A percentile compares a stretch with the other conserved stretches of the same genome.
These are phyloP conservation scores for Leishmania guyanensis DNA, from an alignment of 208 protist genomes.

Conservation along the genomic window DNA sequence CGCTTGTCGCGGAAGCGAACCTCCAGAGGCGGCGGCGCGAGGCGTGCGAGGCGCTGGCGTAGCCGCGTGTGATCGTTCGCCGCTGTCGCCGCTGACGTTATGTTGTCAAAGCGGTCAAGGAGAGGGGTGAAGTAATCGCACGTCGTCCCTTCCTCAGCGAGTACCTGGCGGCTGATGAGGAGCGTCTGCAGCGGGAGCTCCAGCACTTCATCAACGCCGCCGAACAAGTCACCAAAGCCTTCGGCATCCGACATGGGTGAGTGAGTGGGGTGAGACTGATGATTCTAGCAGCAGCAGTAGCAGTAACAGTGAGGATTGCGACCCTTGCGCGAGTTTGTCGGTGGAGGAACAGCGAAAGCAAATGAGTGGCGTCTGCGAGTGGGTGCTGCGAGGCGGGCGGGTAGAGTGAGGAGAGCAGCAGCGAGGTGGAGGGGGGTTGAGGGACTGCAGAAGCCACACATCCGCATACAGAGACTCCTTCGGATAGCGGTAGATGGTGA, in stretches of 20 bases:
- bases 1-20: conserved; percentile 81
- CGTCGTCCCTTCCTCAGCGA: conserved; percentile 53
- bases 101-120: conserved; percentile 50
- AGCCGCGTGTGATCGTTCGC: conserved; percentile 4
- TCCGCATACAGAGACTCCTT: not conserved
- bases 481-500: not conserved
- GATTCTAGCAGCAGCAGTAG: not conserved
- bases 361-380: not conserved
- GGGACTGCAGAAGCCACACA: conserved; percentile 4
- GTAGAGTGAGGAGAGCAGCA: not conserved
- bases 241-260: conserved; percentile 44
- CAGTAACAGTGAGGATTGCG: not conserved
- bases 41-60: conserved; percentile 20
- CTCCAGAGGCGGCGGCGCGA: conserved; percentile 34
- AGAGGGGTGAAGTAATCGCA: conserved; percentile 53
- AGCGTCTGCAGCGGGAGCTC: conserved; percentile 65
- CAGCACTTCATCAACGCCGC: conserved; percentile 23
- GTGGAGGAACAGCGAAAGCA: not conserved
- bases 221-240: conserved; percentile 60
- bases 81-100: conserved; percentile 6
- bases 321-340: too few relatives aligned
- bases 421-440: conserved; percentile 7
- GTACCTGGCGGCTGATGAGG: conserved; percentile 43
- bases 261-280: not conserved
- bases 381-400: not conserved